A percentile compares a stretch with the other conserved stretches of the same genome.
phyloP scores from a whole-genome alignment of 2,329 filamentous ascomycete genomes.

The Neopestalotiopsis clavispora region DNA sequence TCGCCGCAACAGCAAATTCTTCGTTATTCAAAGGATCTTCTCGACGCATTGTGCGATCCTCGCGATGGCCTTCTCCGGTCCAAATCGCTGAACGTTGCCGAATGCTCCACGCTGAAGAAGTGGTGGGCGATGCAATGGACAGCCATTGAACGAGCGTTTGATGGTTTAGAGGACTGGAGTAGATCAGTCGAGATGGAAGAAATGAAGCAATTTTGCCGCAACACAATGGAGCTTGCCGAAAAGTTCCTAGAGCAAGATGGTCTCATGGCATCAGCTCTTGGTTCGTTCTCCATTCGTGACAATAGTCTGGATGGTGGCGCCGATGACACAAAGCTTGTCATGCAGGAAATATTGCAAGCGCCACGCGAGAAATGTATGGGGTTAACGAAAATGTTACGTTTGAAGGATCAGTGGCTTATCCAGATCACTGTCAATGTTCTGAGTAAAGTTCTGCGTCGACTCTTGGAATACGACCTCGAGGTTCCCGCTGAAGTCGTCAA shows the following conservation, averaged over 20 bases:
- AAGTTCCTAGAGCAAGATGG: constrained; percentile 83
- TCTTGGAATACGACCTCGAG: constrained; percentile 78
- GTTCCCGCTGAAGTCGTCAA: constrained; percentile 64
- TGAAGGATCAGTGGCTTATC: constrained; percentile 87
- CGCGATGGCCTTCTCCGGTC: constrained; percentile 59
- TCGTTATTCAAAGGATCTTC: constrained; percentile 61
- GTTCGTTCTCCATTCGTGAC: constrained; percentile 34
- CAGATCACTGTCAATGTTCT: constrained; percentile 82
- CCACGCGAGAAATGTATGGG: constrained; percentile 68
- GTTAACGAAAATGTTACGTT: constrained; percentile 85
- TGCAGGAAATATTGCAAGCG: constrained; percentile 61
- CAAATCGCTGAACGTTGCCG: constrained; percentile 61
- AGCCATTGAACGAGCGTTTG: constrained; percentile 79
- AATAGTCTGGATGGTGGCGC: constrained; percentile 32
- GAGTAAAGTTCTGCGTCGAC: constrained; percentile 79
- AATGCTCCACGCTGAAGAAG: constrained; percentile 69
- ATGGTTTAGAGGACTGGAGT: constrained; percentile 85
- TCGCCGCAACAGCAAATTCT: constrained; percentile 62
- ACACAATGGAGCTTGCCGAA: constrained; percentile 93
- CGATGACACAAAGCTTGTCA: constrained; percentile 34
- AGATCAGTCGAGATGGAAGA: constrained; percentile 72
- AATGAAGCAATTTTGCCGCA: constrained; percentile 93
- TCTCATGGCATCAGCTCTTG: constrained; percentile 76
- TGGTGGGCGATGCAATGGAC: constrained; percentile 90
- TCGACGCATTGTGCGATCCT: constrained; percentile 61